Conservation (phyloP, 108 stramenopile species). For the Pseudonitzschia delicatissima region DNA sequence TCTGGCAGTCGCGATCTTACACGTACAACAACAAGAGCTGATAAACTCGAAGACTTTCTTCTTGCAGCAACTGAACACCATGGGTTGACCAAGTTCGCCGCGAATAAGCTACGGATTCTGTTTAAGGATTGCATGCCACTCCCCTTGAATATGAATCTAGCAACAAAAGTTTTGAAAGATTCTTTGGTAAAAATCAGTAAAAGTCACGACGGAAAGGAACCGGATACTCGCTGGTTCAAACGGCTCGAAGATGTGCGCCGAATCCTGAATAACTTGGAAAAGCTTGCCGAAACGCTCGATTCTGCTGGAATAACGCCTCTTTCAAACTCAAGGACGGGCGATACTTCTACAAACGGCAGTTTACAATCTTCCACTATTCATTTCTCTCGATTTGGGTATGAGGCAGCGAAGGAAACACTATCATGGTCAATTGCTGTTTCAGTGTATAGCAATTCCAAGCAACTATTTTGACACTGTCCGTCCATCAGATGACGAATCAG, state of each 20-base stretch:
- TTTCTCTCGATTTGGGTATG: constrained; percentile 73
- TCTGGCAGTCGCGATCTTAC: constrained; percentile 15
- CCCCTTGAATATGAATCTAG: constrained; percentile 47
- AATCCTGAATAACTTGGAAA: constrained; percentile 41
- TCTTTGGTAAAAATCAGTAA: constrained; percentile 20
- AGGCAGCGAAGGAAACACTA: constrained; percentile 60
- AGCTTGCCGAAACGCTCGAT: constrained; percentile 44
- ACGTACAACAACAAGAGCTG: not conserved
- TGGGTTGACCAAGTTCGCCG: constrained; percentile 42
- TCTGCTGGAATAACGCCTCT: constrained; percentile 42
- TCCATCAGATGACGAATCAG: constrained; percentile 6
- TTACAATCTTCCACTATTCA: constrained; percentile 51
- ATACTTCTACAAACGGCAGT: constrained; percentile 1
- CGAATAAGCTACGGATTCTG: constrained; percentile 43
- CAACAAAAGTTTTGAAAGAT: constrained; percentile 43
- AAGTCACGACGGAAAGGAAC: not conserved
- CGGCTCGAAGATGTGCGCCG: constrained; percentile 55
- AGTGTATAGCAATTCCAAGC: constrained; percentile 60
- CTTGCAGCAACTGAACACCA: constrained; percentile 33
- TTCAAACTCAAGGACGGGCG: not conserved
- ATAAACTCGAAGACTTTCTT: constrained; percentile 39
- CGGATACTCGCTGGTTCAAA: constrained; percentile 32
- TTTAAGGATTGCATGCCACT: constrained; percentile 55
- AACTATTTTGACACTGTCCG: constrained; percentile 39
- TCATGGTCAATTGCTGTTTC: constrained; percentile 63